Percentiles rank a stretch among this genome's conserved stretches.
Evolutionary conservation across 2,329 filamentous ascomycete genomes (phyloP).

Genomic region (Botryotinia globosa): DNA sequence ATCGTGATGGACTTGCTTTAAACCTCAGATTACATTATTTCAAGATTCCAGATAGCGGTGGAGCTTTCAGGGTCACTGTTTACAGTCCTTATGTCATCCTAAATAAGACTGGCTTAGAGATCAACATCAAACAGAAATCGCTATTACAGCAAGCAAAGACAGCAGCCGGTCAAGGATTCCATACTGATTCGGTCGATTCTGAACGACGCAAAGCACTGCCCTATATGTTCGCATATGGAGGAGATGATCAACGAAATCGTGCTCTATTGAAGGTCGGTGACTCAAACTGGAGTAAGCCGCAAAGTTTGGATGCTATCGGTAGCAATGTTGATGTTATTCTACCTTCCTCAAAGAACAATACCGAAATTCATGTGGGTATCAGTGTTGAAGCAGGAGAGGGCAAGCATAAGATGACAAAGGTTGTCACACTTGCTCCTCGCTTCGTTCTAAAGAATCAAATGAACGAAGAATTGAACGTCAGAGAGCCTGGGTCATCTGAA

Average conservation of each 20-base stretch:
- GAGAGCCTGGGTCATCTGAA: constrained; percentile 88
- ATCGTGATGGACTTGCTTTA: constrained; percentile 75
- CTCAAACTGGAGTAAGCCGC: constrained; percentile 93
- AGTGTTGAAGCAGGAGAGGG: constrained; percentile 87
- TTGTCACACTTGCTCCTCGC: constrained; percentile 86
- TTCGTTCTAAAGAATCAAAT: constrained; percentile 95
- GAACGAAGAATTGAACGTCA: constrained; percentile 80
- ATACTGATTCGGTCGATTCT: constrained; percentile 46
- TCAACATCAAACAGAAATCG: constrained; percentile 84
- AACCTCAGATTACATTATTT: constrained; percentile 88
- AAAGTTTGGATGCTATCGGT: constrained; percentile 96
- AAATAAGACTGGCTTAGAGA: constrained; percentile 89
- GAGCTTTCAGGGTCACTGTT: constrained; percentile 92
- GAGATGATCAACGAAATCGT: constrained; percentile 86
- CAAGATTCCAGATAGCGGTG: constrained; percentile 84
- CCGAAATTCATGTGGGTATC: constrained; percentile 88
- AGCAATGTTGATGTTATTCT: constrained; percentile 87
- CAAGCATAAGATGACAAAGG: constrained; percentile 97
- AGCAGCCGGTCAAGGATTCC: constrained; percentile 75
- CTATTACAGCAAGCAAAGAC: constrained; percentile 80
- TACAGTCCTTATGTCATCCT: constrained; percentile 93
- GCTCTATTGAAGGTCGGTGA: constrained; percentile 83
- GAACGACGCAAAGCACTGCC: constrained; percentile 74
- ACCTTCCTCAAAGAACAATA: constrained; percentile 63
- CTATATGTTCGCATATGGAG: constrained; percentile 93